Base-by-base conservation (phyloP, 1,284 basidiomycete species). In the Pseudozyma thailandica region DNA sequence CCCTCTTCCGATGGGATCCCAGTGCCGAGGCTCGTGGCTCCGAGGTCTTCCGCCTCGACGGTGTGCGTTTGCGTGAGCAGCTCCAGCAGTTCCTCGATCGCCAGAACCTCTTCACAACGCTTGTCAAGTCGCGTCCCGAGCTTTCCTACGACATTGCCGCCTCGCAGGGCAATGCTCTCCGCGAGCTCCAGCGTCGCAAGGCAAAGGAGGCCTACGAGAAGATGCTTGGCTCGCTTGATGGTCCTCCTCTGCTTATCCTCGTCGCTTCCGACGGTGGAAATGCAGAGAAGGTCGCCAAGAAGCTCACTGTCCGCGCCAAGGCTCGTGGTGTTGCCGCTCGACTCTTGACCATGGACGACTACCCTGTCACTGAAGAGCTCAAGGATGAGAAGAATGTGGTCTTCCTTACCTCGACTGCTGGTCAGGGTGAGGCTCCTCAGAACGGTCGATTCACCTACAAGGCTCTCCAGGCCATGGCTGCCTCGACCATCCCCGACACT, bases 1-100 rank as follows among this genome's bases (percentile, higher is more conserved):
- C 96, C 1, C 86, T 98, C 47, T 99, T 97, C 87, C 89, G 96
- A 63, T 99, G 95, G 95, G 90, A 98, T 84, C 95, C 95, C 0
- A 87, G 87, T 71, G 92, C 92, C 78, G 84, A 84, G 23, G 85
- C 85, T 45, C 91, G 90, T 54, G 87, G 89, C 78, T 92, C 94
- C 75, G 91, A 93, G 43, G 84, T 84, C 33, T 98, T 98, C 86
- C 87, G 88, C 10, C 89, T 99, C 59, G 96, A 98, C 84, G 94
- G 93, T 3, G 92, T 95, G 68, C 88, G 90, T 30, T 88, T 99
- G 84, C 98, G 97, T 86, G 91, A 92, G 75, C 94, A 96, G 75
- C 86, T 98, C n/a, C 89, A 91, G 83, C 88, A 90, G 72, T 99
- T 98, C 89, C 89, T 99, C 63, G 94, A 98, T 83, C 88, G 94